Evolutionary conservation across 768 basidiomycete species (phyloP), one percentile per base, ranked within the genome.

Genomic region (Jaapia argillacea): DNA sequence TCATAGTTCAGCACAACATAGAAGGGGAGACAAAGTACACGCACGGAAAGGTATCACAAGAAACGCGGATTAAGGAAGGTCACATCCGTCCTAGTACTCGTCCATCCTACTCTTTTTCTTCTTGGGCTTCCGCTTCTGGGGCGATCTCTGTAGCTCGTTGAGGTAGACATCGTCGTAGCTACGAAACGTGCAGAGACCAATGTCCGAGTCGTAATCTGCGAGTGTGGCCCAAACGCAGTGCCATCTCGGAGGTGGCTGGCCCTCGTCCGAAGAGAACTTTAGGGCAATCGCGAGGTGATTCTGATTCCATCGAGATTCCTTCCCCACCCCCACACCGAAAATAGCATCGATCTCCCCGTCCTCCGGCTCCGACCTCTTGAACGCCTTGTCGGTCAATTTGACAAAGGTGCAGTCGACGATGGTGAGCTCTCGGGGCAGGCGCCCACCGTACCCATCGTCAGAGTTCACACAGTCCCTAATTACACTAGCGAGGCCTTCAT

Each of bases 161-260:
- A 79, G 58, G 52, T 77, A 79, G 18, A 79, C 74, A 49, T 79
- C 78, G 46, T 72, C 68, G 56, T 74, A 81, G 53, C 69, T 79
- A 48, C 74, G 67, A 54, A 77, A 79, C 24, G 69, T 53, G 51
- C 72, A 75, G 24, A 45, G 56, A 24, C 66, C 67, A 4, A 51
- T 54, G 12, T 49, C 40, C 24, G 60, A 55, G 52, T 77, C 70
- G 46, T 70, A 64, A 48, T 80, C 78, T 20, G 68, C 63, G 46
- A 79, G 65, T 22, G 67, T 69, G n/a, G 77, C 78, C 76, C 75
- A 81, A 26, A 81, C 68, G 57, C 76, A 79, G 45, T 78, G 75
- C 79, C 79, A 82, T 6, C 60, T 53, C n/a, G 37, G 20, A 7
- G 7, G 10, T 7, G 12, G 13, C 20, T 22, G 10, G 7, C 7